These are phyloP conservation scores for Salix purpurea DNA, from an alignment of 345 rosid genomes.

Conservation along the genomic window DNA sequence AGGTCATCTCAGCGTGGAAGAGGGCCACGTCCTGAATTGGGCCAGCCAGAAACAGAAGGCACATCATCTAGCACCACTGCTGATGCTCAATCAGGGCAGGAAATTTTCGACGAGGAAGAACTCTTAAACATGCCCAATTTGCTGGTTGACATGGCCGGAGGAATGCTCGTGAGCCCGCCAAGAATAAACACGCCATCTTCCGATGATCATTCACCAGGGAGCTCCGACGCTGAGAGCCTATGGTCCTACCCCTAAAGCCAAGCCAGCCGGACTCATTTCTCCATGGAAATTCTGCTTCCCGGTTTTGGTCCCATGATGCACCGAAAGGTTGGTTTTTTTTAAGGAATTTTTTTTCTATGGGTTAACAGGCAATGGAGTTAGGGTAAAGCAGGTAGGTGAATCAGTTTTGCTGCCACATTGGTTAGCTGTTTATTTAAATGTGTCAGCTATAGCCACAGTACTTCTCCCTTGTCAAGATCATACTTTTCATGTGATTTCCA, in stretches of 20 bases:
- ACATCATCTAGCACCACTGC: not conserved
- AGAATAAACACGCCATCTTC: constrained; percentile 46
- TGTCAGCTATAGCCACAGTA: not conserved
- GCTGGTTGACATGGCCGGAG: constrained; percentile 69
- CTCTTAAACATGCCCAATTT: constrained; percentile 56
- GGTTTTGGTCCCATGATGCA: not conserved
- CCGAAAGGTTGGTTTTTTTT: not conserved
- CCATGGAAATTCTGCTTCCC: not conserved
- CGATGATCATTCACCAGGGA: constrained; percentile 46
- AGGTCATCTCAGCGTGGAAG: not conserved
- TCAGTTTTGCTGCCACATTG: not conserved
- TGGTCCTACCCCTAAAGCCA: constrained; percentile 34
- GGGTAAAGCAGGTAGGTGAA: not conserved
- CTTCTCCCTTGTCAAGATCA: not conserved
- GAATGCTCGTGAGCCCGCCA: constrained; percentile 72
- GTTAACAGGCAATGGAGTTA: not conserved
- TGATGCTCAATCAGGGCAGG: constrained; percentile 5
- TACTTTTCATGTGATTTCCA: too few relatives aligned
- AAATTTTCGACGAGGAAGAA: constrained; percentile 53
- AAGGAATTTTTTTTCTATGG: not conserved
- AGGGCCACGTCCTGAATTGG: constrained; percentile 11
- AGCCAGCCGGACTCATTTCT: not conserved
- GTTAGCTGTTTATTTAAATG: not conserved
- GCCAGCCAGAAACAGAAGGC: not conserved
- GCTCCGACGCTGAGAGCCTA: constrained; percentile 47